Evolutionary conservation across 2,329 filamentous ascomycete genomes (phyloP).

Genomic region (Colletotrichum sp.): DNA sequence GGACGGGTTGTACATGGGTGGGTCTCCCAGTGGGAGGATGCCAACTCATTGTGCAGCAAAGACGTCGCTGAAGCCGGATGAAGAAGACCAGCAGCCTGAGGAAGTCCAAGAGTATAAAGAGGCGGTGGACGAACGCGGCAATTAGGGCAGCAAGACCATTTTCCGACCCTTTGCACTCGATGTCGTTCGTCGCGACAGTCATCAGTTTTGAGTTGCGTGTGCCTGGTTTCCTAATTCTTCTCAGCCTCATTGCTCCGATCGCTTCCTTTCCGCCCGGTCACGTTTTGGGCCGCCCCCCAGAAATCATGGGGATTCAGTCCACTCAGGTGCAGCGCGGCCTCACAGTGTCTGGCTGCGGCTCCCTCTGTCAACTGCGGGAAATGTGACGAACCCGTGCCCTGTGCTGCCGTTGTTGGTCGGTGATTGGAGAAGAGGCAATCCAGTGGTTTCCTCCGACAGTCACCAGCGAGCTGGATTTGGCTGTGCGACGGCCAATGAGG

Average conservation of each 20-base stretch:
- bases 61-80: constrained; percentile 21
- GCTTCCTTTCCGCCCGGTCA: not conserved
- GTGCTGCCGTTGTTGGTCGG: constrained; percentile 11
- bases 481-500: constrained; percentile 15
- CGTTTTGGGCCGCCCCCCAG: not conserved
- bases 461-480: not conserved
- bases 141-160: not conserved
- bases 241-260: constrained; percentile 15
- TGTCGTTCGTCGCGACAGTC: not conserved
- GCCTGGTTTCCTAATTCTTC: not conserved
- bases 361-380: not conserved
- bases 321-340: constrained; percentile 1
- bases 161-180: not conserved
- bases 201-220: not conserved
- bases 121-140: constrained; percentile 17
- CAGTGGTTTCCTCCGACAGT: constrained; percentile 12
- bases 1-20: constrained; percentile 23
- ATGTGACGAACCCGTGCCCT: constrained; percentile 25
- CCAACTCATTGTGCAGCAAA: constrained; percentile 25
- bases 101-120: constrained; percentile 13
- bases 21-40: constrained; percentile 23
- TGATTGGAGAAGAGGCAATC: constrained; percentile 23
- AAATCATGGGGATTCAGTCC: not conserved
- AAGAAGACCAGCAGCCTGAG: not conserved
- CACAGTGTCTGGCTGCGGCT: constrained; percentile 12